These are phyloP conservation scores for Ophiostoma sp. DNA, from an alignment of 2,329 filamentous ascomycete genomes.

Conservation along the genomic window DNA sequence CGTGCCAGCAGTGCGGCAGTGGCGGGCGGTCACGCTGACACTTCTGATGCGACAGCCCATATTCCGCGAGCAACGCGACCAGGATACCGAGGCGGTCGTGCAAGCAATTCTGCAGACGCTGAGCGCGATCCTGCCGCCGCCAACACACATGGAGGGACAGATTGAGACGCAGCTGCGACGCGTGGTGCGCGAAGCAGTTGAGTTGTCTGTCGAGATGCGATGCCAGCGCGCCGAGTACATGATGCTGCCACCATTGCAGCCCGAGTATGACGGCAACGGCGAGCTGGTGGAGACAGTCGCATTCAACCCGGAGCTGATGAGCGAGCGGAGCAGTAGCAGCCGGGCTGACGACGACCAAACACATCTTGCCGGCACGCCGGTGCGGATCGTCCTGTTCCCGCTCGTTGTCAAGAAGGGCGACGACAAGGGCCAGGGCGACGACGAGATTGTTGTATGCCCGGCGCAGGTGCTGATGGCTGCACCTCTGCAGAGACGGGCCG, in stretches of 20 bases:
- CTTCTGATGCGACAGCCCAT: constrained; percentile 72
- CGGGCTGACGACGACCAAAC: constrained; percentile 23
- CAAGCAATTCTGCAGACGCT: constrained; percentile 83
- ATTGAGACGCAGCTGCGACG: constrained; percentile 79
- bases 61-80: constrained; percentile 77
- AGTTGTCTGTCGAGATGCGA: constrained; percentile 93
- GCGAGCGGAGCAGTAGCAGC: constrained; percentile 69
- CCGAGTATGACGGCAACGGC: constrained; percentile 89
- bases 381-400: constrained; percentile 91
- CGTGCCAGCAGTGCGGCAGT: constrained; percentile 83
- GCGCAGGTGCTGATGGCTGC: constrained; percentile 82
- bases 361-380: constrained; percentile 63
- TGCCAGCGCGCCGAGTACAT: constrained; percentile 95
- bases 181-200: constrained; percentile 82
- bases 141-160: constrained; percentile 70
- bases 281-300: constrained; percentile 80
- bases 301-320: constrained; percentile 94
- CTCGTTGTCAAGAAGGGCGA: constrained; percentile 94
- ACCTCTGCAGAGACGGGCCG: constrained; percentile 33
- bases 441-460: constrained; percentile 91
- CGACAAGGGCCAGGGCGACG: constrained; percentile 78
- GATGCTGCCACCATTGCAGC: constrained; percentile 92
- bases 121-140: constrained; percentile 78
- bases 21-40: constrained; percentile 92
- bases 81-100: constrained; percentile 93